Evolutionary conservation across 495 filamentous ascomycete species (phyloP), one percentile per base, ranked within the genome.

Genomic region (Aspergillus asperescens): DNA sequence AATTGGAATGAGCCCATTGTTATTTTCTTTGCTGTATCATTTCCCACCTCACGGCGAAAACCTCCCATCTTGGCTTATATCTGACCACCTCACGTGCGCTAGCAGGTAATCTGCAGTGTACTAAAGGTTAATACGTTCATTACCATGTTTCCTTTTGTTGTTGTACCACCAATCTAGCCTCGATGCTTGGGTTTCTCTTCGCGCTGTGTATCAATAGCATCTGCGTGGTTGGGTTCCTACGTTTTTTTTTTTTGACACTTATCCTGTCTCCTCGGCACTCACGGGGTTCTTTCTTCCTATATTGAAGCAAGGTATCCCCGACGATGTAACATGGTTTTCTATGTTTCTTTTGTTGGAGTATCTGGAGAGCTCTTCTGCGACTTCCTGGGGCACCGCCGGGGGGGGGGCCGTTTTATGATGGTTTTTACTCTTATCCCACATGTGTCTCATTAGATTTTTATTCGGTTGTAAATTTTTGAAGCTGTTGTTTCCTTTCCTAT

Each of bases 271-370:
- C 43, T 38, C 29, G 9, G 45, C 55, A 55, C 46, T 45, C 23
- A 34, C 58, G 53, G 53, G 48, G 59, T 55, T 55, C 46, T 60
- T 9, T 45, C 4, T 23, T 47, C 24, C 13, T 13, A 34, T 53
- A 51, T 60, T 61, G 60, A 56, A 57, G 63, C 55, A 57, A 50
- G 58, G 58, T 58, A 61, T 62, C 53, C 32, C 40, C 55, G 19
- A 59, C 60, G 55, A 58, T 55, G 29, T 45, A 24, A 25, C 50
- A 48, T n/a, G 20, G 15, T 52, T 59, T 59, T 55, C 50, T 52
- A 38, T 55, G 50, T 54, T 60, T 61, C 51, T 25, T 57, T 57
- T 62, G 49, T 58, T 53, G 44, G 50, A 49, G 59, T 63, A 56
- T 48, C 57, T 65, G 56, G 62, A 58, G 57, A 59, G 39, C 24